Conservation (phyloP, 75 land plant species). For the Ceratopteris richardii region DNA sequence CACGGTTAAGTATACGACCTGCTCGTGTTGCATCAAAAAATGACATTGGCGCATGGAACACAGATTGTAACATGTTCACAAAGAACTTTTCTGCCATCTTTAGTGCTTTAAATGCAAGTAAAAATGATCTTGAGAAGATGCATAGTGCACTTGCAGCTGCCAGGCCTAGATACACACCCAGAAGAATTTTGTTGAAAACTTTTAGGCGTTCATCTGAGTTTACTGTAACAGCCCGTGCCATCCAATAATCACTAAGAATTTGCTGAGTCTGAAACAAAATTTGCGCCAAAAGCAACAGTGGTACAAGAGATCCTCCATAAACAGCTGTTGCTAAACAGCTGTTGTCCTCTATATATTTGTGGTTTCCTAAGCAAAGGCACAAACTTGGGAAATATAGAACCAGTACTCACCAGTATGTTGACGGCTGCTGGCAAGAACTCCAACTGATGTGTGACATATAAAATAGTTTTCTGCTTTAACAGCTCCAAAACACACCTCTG, state of each 20-base stretch:
- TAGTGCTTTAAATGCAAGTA: constrained; percentile 43
- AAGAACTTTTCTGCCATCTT: constrained; percentile 53
- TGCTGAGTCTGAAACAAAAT: constrained; percentile 55
- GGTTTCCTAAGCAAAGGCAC: neutral
- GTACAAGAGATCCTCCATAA: constrained; percentile 70
- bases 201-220: constrained; percentile 5
- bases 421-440: constrained; percentile 70
- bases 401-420: constrained; percentile 48
- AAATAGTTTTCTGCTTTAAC: constrained; percentile 53
- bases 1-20: constrained; percentile 65
- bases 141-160: constrained; percentile 46
- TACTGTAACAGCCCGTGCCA: constrained; percentile 63
- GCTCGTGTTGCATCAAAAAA: constrained; percentile 83
- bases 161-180: constrained; percentile 41
- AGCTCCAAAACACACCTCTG: constrained; percentile 65
- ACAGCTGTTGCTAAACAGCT: constrained; percentile 46
- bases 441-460: constrained; percentile 82
- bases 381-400: neutral
- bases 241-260: constrained; percentile 80
- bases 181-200: constrained; percentile 28
- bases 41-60: constrained; percentile 73
- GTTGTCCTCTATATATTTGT: too few relatives aligned
- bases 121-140: constrained; percentile 43
- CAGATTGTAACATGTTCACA: constrained; percentile 36
- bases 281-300: constrained; percentile 58